Conservation (phyloP, 306 rosid species). For the Canavalia gladiata region DNA sequence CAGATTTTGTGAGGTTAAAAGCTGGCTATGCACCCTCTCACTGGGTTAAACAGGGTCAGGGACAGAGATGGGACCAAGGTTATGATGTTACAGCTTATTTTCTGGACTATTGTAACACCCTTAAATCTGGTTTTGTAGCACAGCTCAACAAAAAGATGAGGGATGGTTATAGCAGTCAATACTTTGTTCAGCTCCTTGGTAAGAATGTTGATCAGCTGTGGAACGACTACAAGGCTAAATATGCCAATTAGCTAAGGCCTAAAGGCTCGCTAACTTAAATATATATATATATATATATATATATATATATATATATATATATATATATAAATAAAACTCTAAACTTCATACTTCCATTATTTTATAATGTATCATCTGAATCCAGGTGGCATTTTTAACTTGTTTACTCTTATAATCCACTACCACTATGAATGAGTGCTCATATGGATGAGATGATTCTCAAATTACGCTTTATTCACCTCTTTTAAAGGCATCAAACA, state of each 20-base stretch:
- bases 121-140: constrained; percentile 56
- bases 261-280: neutral
- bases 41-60: constrained; percentile 51
- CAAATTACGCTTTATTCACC: neutral
- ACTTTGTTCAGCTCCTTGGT: constrained; percentile 52
- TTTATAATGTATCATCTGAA: neutral
- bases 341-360: too few species aligned
- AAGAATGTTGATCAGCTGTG: constrained; percentile 58
- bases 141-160: constrained; percentile 55
- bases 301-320: neutral
- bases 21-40: constrained; percentile 48
- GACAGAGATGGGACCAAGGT: constrained; percentile 60
- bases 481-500: neutral
- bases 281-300: neutral
- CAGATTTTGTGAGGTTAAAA: constrained; percentile 60
- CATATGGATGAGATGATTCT: neutral
- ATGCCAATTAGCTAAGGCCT: constrained; percentile 17
- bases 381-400: neutral
- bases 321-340: neutral
- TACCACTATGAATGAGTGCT: too few species aligned
- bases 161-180: constrained; percentile 48
- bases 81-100: constrained; percentile 59
- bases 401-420: too few species aligned
- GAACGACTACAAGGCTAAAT: constrained; percentile 62
- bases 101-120: constrained; percentile 61